Base-by-base conservation (phyloP, 768 basidiomycete genomes). In the Lactarius pseudohatsudake region DNA sequence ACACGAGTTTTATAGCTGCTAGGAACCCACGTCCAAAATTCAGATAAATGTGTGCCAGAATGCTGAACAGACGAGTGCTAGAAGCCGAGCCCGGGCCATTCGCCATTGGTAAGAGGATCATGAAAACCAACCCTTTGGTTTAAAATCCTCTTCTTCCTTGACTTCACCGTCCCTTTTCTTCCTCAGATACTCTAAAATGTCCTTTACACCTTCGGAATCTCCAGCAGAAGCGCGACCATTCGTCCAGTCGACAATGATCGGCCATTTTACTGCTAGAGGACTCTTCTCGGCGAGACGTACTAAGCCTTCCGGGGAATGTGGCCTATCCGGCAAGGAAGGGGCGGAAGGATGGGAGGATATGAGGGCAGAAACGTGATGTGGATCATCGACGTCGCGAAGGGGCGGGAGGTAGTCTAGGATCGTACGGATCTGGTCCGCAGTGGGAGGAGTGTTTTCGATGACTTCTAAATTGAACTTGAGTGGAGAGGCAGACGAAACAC, bases 221-320 rank as follows among this genome's bases (percentile, higher is more conserved):
- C 91, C 91, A 0, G 91, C 76, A 22, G 82, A 81, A 11, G 85
- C 89, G 50, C 80, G 80, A 1, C 91, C 91, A 28, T 79, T 82
- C 18, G 79, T 76, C 91, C 91, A 92, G 70, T 92, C 86, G 2
- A 92, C 91, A 0, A 92, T 88, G 56, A 92, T 82, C 0, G 91
- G 91, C 90, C 89, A 92, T 69, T 86, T 90, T 70, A 91, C 75
- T 18, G 84, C 85, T 16, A 79, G 80, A 1, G 86, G 88, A 64
- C 86, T 86, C 74, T 80, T 78, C 54, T 77, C 70, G 0, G 80
- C 89, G 11, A 90, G 79, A 34, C 81, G 76, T 2, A 77, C 77
- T 10, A 92, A 77, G 9, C 75, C 82, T 6, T 80, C 75, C 0
- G 82, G 70, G 34, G 32, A 75, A 82, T 8, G 84, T 78, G 0